Evolutionary conservation across 1,284 basidiomycete genomes (phyloP).

Genomic region (Pisolithus thermaeus): DNA sequence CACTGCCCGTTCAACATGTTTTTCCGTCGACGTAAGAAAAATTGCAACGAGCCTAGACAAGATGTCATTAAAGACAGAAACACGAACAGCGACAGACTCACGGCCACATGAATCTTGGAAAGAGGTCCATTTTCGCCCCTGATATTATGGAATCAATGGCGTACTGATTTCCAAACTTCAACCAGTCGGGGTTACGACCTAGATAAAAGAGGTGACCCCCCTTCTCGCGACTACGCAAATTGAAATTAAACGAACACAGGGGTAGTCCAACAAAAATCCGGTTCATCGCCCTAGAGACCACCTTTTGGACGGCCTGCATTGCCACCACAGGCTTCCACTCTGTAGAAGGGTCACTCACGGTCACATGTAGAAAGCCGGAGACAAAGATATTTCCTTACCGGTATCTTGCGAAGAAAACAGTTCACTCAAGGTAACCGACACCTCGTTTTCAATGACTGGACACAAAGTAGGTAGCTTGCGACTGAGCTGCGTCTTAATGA

Average conservation of each 20-base stretch:
- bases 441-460: constrained; percentile 17
- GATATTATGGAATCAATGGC: constrained; percentile 31
- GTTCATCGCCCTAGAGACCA: constrained; percentile 8
- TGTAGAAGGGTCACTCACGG: neutral
- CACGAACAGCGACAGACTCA: constrained; percentile 18
- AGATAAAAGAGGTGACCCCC: neutral
- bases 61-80: constrained; percentile 7
- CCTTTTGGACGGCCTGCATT: neutral
- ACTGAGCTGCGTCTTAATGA: constrained; percentile 17
- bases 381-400: neutral
- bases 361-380: neutral
- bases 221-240: neutral
- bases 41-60: constrained; percentile 14
- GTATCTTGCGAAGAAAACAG: neutral
- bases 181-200: constrained; percentile 34
- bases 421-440: constrained; percentile 12
- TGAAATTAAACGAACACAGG: constrained; percentile 4
- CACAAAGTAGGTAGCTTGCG: constrained; percentile 14
- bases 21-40: neutral
- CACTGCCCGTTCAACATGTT: constrained; percentile 12
- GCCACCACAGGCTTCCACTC: constrained; percentile 1
- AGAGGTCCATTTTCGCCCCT: constrained; percentile 28
- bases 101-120: constrained; percentile 37
- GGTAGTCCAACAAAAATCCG: constrained; percentile 16
- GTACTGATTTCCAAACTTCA: constrained; percentile 32